Base-by-base conservation (phyloP, 164 flowering plant species). In the Stephania yunnanensis region DNA sequence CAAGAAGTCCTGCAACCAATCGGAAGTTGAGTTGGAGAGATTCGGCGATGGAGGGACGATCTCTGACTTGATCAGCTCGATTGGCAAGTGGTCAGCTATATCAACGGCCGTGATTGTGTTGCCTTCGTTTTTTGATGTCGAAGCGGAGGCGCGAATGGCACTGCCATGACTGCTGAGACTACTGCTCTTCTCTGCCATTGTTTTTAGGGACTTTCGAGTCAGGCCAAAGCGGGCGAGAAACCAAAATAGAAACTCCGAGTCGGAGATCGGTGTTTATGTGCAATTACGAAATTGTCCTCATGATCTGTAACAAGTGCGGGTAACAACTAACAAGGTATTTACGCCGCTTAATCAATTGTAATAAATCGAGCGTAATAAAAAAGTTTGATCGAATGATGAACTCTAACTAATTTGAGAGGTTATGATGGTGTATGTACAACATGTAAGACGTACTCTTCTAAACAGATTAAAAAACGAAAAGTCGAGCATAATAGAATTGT, bases 1-100 rank as follows among this genome's bases (percentile, higher is more conserved):
- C 68, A 83, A 74, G 79, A 91, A 91, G 77, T 90, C 90, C 7
- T 83, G 91, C 12, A 90, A 65, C 85, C 88, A 90, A 79, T 92
- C 99, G 71, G 88, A 71, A 64, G 87, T 76, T 45, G 90, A 83
- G 5, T 72, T 64, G 10, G 87, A 80, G 58, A 80, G 82, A 75
- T 75, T 87, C 48, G 96, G 96, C 1, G 89, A 80, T 3, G 97
- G 88, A 7, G 98, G 93, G 71, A 91, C 74, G 10, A 69, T 69
- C 46, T 90, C 91, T 30, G 93, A 86, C 82, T 84, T 72, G 81
- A 84, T 78, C 53, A 91, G 85, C n/a, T 76, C 81, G 61, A 92
- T 90, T 3, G 94, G 97, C 4, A 92, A 80, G 48, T 55, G 79
- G 12, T 70, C 74, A 36, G 72, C 75, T 46, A 81, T 79, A 77